Base-by-base conservation (phyloP, 768 basidiomycete species). In the Boletus tomentosulus region DNA sequence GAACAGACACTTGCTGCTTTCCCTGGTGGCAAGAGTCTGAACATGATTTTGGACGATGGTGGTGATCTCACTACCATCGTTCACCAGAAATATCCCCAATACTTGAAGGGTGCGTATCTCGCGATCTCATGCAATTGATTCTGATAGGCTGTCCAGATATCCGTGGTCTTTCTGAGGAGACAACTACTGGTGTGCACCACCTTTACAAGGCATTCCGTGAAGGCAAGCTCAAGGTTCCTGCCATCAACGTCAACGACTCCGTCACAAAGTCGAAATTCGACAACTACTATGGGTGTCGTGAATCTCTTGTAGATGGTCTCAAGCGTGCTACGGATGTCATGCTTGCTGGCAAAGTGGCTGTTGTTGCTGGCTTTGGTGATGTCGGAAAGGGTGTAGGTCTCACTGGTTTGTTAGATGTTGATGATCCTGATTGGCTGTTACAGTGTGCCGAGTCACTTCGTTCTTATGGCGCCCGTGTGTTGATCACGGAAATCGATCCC, bases 191-290 rank as follows among this genome's bases (percentile, higher is more conserved):
- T 80, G 96, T 98, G 39, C 97, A 98, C 78, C 95, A 98, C 77
- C 80, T 99, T 28, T 98, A 98, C 87, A 96, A 95, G 81, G 85
- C 89, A 56, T 89, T 94, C 88, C 86, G 92, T 62, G 93, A 97
- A 43, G 96, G 95, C 63, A 91, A 82, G 71, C 84, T 99, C 69
- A 96, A 94, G 80, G 81, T 98, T 61, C 96, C 97, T 56, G 97
- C 97, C 58, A 98, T 99, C 82, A 99, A 99, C 73, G 97, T 99
- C 68, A 98, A 98, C 74, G 95, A 97, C 78, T 97, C 96, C 6
- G 97, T 99, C 68, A 99, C 97, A 61, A 99, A 99, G 77, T 97
- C 94, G 70, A 99, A 99, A 81, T 99, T 99, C 71, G 89, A 95
- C 76, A 92, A 93, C 78, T 89, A 92, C 76, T 99, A 99, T 71